Evolutionary conservation across 768 basidiomycete species (phyloP), one percentile per base, ranked within the genome.

Genomic region (Coprinopsis marcescibilis): DNA sequence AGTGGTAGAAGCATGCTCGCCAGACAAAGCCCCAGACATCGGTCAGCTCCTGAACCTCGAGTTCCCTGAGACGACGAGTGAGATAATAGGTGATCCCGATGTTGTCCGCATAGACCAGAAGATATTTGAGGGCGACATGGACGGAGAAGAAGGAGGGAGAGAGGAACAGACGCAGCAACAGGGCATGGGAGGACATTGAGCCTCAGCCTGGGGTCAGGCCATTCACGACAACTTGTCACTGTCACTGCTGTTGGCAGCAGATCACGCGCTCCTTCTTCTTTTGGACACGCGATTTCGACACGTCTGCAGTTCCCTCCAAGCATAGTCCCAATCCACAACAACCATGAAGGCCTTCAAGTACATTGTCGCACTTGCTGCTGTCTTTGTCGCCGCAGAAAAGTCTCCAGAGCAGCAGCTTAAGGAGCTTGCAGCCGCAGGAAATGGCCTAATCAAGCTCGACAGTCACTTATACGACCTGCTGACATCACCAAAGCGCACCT

Each of bases 121-220:
- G 78, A 60, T 97, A 97, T 57, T 84, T 80, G 53, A 97, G 82
- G 24, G 93, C 93, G 56, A 94, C 85, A 71, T 94, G 88, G 46
- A 95, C 87, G 10, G 87, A 88, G 70, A 96, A 97, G 73, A 89
- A 97, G 27, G 83, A 82, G 3, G 89, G 86, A 15, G 89, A 91
- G 48, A 94, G 83, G 63, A 96, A 95, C 40, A 97, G 82, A 24
- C 93, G 85, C 45, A 97, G 78, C 43, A 94, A 83, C 51, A 92
- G 74, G 37, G 81, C 88, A 85, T 92, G 87, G 55, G 85, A 87
- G 64, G 75, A 69, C 71, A 77, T 76, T 45, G 45, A 47, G 43
- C 42, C 38, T 34, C 13, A n/a, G 19, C 20, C 21, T 13, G 6
- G 12, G 7, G 17, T 36, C 35, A 10, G n/a, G n/a, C n/a, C n/a